Evolutionary conservation across 2,329 filamentous ascomycete genomes (phyloP), one percentile per base, ranked within the genome.

Genomic region (Paramyrothecium sp.): DNA sequence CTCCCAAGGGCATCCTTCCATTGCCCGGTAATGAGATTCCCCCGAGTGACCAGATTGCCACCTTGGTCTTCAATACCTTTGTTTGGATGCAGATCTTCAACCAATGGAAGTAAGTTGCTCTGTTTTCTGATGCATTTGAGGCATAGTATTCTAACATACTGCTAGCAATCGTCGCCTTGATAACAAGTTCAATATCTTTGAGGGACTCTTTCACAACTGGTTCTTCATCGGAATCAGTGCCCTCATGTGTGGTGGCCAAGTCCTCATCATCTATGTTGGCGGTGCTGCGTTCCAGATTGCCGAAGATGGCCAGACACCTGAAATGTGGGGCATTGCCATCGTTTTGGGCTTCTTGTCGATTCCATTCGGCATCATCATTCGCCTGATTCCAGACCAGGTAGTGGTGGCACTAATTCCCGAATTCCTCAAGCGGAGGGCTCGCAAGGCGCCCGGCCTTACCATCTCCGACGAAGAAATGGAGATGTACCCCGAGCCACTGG

Each of bases 81-180:
- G 94, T 97, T 54, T 98, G 94, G 94, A 97, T 98, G 93, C 94
- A 98, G 67, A 96, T 98, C 66, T 98, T 98, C 80, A 98, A 98
- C 75, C 90, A 96, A 70, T 91, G 96, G 84, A 98, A 98, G 85
- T 88, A 81, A 84, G 85, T 86, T 61, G 2, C 49, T 10, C 4
- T 10, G 20, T 34, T 53, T 2, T 30, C 19, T 48, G n/a, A 8
- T 3, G n/a, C 41, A 3, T 54, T 54, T 11, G 12, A 8, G 19
- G 16, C 41, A 55, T 56, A 33, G 60, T 63, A 12, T 61, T 68
- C 65, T 52, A 56, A 54, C 61, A 41, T 33, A 38, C 10, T 44
- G 23, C 4, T 59, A 89, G 85, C 79, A 97, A 96, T 76, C 91
- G 94, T 58, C 91, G 94, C 13, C 81, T 98, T 55, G 94, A 98